Evolutionary conservation across 768 basidiomycete species (phyloP).

Genomic region (Boletus rufocinnamomeus): DNA sequence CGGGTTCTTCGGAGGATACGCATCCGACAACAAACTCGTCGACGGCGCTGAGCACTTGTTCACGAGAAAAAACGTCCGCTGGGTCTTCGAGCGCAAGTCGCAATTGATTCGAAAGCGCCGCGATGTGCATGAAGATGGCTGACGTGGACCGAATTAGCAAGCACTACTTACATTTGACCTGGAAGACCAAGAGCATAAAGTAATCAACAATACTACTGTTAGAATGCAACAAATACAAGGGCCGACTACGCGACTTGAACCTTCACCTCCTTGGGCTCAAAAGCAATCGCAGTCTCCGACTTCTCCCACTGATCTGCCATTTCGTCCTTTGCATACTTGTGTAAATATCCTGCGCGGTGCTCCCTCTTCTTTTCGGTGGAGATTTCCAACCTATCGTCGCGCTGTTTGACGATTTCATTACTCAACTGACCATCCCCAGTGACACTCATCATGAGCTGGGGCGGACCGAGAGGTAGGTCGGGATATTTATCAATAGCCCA

Average conservation of each 20-base stretch:
- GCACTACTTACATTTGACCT: background rate
- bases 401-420: slow-evolving; percentile 30
- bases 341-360: slow-evolving; percentile 40
- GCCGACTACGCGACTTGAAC: slow-evolving; percentile 5
- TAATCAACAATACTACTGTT: background rate
- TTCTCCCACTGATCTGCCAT: slow-evolving; percentile 43
- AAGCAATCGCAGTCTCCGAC: slow-evolving; percentile 35
- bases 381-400: slow-evolving; percentile 39
- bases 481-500: slow-evolving; percentile 42
- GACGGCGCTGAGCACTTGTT: slow-evolving; percentile 49
- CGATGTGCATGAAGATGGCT: slow-evolving; percentile 36
- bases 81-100: slow-evolving; percentile 58
- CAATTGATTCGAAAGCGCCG: slow-evolving; percentile 49
- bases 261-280: slow-evolving; percentile 34
- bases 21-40: slow-evolving; percentile 59
- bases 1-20: slow-evolving; percentile 48
- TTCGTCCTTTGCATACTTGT: slow-evolving; percentile 37
- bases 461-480: slow-evolving; percentile 47
- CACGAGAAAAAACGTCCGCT: slow-evolving; percentile 50
- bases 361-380: slow-evolving; percentile 38
- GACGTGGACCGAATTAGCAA: slow-evolving; percentile 12
- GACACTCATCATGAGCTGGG: slow-evolving; percentile 49
- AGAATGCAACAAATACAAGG: background rate
- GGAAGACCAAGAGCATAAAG: slow-evolving; percentile 1
- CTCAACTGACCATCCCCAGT: slow-evolving; percentile 40